Evolutionary conservation across 805 yeast species (phyloP), one percentile per base, ranked within the genome.

Genomic region (Ogataea haglerorum): DNA sequence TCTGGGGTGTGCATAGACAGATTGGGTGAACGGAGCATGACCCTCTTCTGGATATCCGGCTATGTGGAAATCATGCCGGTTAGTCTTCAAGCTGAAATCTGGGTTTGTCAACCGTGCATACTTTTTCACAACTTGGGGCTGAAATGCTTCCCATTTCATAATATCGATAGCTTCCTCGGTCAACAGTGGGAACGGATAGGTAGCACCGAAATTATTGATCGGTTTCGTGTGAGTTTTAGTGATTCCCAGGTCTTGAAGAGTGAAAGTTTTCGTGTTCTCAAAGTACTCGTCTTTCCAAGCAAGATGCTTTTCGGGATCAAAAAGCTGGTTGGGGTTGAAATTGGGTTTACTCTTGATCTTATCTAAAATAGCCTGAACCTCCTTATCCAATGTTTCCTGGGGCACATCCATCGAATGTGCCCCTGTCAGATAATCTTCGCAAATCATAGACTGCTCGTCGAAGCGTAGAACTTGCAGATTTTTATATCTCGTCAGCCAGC

Each of bases 171-270:
- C 82, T 48, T 78, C 83, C 30, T 70, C 69, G 1, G 80, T 72
- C 55, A 78, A 72, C 28, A 78, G 57, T 2, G 81, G 82, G 54
- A 78, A 78, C 4, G 84, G 80, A 42, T 69, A 78, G 26, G 74
- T 65, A 16, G 77, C 81, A 25, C 56, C 73, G 40, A 67, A 57
- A 18, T 67, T 61, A 22, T 61, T 54, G 24, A 64, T 56, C 13
- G 64, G 58, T 12, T 57, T 56, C 10, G 57, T 58, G 40, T 63
- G 69, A 2, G 68, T 64, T 50, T 64, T 62, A 14, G 54, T 46
- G 40, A 68, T 67, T 3, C 64, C 61, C 38, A 68, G 53, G 16
- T 67, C 72, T 26, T 50, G 51, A 47, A 68, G 53, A 3, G 72
- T 66, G 34, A 65, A 57, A 36, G 57, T 60, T 42, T 66, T 60